Evolutionary conservation across 2,329 filamentous ascomycete genomes (phyloP), one percentile per base, ranked within the genome.

Genomic region (Rachicladosporium sp.): DNA sequence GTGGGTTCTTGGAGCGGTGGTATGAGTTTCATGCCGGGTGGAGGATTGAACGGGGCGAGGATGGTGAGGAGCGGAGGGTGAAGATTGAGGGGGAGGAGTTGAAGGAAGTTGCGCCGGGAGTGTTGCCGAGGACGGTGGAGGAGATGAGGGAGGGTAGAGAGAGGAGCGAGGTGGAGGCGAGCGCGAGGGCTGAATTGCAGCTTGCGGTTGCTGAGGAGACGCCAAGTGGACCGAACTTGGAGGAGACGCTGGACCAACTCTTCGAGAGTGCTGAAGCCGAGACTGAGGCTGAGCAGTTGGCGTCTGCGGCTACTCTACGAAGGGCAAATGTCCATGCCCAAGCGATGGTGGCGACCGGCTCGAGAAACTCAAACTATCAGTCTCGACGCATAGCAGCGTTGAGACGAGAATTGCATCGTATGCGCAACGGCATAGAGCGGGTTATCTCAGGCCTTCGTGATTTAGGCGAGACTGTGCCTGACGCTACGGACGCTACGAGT

Each of bases 1-100:
- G 53, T 27, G 61, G 57, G 10, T 71, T 70, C 40, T 47, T 70
- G 7, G 48, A 60, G 11, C 51, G 57, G 29, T 71, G 68, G 68
- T 68, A 65, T 46, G 66, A 70, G 37, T 70, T 67, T 43, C 61
- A 70, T 46, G 59, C 59, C 39, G 68, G 68, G 27, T 69, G 65
- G 43, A 52, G 66, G 32, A 54, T 61, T 7, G 58, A 62, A 2
- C 54, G 33, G 38, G 52, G 50, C 13, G 50, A 60, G 15, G 63
- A 69, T 49, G 67, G 67, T 10, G 56, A 50, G 3, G 64, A 70
- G 44, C 56, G 63, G 37, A 60, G 60, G 21, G 60, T 68, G 27
- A 59, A 62, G 13, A 61, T 71, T 1, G 51, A 66, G 6, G 67
- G 67, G n/a, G 68, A 71, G 49, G 61, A 64, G 4, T 57, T 67